Conservation (phyloP, 2,329 filamentous ascomycete genomes). For the Cladosporium phlei region DNA sequence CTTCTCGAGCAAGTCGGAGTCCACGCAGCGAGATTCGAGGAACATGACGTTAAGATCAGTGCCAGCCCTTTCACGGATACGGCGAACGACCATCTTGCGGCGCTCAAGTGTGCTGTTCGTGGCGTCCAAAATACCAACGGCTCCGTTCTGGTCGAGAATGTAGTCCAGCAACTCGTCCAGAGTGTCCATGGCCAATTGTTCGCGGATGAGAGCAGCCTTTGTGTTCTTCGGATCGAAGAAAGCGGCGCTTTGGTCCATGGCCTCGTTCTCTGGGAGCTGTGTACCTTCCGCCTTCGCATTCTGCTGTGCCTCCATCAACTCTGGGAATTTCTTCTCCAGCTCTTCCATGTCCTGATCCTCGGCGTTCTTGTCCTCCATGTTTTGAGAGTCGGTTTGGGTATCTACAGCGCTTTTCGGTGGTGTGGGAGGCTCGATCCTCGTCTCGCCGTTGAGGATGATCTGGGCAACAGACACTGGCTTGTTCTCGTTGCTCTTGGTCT, state of each 20-base stretch:
- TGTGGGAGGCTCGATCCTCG: constrained; percentile 34
- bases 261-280: constrained; percentile 35
- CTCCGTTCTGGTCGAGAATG: constrained; percentile 73
- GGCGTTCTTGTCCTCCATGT: constrained; percentile 24
- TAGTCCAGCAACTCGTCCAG: constrained; percentile 90
- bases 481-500: constrained; percentile 14
- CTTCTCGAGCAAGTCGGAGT: constrained; percentile 77
- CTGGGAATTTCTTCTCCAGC: constrained; percentile 15
- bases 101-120: constrained; percentile 93
- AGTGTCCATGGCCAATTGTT: constrained; percentile 88
- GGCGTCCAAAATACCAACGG: constrained; percentile 91
- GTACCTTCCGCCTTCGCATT: background rate
- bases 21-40: constrained; percentile 88
- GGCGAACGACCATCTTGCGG: constrained; percentile 68
- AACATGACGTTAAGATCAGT: constrained; percentile 85
- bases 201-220: constrained; percentile 73
- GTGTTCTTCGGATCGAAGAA: constrained; percentile 93
- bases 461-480: constrained; percentile 42
- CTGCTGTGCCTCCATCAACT: constrained; percentile 13
- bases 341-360: constrained; percentile 28
- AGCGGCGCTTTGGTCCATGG: constrained; percentile 79
- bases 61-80: constrained; percentile 75
- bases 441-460: constrained; percentile 56
- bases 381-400: constrained; percentile 24
- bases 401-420: constrained; percentile 24